phyloP scores from a whole-genome alignment of 139 green algal genomes.

The Coelastrella sp. region DNA sequence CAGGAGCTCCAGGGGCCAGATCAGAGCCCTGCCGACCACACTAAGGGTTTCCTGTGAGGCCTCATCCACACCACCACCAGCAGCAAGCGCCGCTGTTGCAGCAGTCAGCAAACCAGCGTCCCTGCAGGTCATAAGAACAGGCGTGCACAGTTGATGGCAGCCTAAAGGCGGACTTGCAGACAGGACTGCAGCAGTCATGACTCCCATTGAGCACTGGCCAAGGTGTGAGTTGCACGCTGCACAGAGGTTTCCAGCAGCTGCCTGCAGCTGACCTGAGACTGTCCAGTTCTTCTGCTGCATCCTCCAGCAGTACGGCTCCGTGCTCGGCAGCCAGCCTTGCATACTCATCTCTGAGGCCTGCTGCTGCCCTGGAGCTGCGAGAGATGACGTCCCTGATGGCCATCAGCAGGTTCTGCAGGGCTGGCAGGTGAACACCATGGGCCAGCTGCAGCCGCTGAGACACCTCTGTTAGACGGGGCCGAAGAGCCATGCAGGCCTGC shows the following conservation, averaged over 20 bases:
- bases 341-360: background rate
- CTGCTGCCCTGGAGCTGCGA: background rate
- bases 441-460: constrained; percentile 27
- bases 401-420: background rate
- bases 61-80: background rate
- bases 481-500: constrained; percentile 37
- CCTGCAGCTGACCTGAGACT: background rate
- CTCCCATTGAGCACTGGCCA: background rate
- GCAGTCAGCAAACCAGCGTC: background rate
- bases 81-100: background rate
- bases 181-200: background rate
- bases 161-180: background rate
- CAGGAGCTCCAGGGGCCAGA: constrained; percentile 38
- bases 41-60: background rate
- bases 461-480: background rate
- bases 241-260: background rate
- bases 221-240: background rate
- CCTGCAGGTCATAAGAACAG: background rate
- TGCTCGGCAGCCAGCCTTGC: background rate
- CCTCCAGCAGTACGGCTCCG: background rate
- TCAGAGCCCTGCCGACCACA: background rate
- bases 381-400: background rate
- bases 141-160: background rate
- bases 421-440: constrained; percentile 13
- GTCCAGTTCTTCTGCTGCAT: constrained; percentile 24